Evolutionary conservation across 345 rosid species (phyloP), one percentile per base, ranked within the genome.

Genomic region (Draba incana): DNA sequence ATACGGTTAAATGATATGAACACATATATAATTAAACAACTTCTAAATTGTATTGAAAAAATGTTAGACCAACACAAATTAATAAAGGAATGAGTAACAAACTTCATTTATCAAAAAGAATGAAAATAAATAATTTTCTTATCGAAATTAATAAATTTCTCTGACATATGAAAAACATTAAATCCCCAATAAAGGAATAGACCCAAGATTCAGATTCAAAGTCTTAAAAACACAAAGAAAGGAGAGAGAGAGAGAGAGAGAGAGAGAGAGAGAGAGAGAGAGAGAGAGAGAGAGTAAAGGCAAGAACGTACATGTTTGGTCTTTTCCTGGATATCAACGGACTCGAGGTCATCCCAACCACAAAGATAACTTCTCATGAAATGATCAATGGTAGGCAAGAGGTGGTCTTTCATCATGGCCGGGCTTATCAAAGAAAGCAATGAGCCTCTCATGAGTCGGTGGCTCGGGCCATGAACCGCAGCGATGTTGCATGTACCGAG

Each of bases 401-500:
- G 86, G 24, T 82, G 92, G 6, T 83, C 82, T 66, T 80, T 87
- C 80, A 94, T 87, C 90, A 85, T 83, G 49, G 86, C 38, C 41
- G 95, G 93, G 82, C 86, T 80, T 55, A 94, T 84, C 28, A 91
- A 81, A 33, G 86, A 73, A 25, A 89, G 82, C 66, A 91, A 77
- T 4, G 99, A 89, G 8, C 97, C 88, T 82, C 97, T 94, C 98
- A 91, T 88, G 71, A 80, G 77, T 77, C 83, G 83, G 69, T 94
- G 99, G 47, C 84, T 76, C 6, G 93, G 71, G 66, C 99, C 99
- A 67, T 91, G 92, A 69, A 94, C 98, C 2, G 99, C 99, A 5
- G 97, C 96, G 51, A 94, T 91, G 84, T 94, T 94, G 78, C 88
- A 79, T 78, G 85, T 87, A 13, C 99, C 98, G 24, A 94, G 81